Conservation (phyloP, 192 early-diverging fungal genomes). For the Funneliformis geosporum region DNA sequence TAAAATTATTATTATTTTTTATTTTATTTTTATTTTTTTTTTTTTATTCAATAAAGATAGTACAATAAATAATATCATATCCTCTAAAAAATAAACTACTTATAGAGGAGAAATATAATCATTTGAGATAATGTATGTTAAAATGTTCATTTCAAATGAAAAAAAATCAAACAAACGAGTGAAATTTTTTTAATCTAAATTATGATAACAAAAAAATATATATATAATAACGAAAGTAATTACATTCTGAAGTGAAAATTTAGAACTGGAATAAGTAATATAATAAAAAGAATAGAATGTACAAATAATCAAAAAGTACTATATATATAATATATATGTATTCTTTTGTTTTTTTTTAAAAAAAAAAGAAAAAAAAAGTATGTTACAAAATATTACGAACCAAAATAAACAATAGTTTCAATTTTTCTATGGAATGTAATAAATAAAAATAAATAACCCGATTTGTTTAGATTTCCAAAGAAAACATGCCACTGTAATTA, state of each 20-base stretch:
- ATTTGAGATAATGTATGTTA: neutral
- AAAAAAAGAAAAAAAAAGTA: neutral
- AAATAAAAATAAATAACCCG: no score
- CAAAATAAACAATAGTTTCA: neutral
- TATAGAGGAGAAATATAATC: neutral
- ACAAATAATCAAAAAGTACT: neutral
- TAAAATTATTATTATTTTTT: no score
- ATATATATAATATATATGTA: constrained; percentile 27
- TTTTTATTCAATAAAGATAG: no score
- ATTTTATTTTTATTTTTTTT: no score
- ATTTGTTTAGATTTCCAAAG: no score
- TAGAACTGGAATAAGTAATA: neutral
- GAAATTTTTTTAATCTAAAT: neutral
- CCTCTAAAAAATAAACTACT: constrained; percentile 19
- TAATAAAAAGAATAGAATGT: neutral
- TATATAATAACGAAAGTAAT: constrained; percentile 26
- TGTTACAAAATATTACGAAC: neutral
- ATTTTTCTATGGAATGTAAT: no score
- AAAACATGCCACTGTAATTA: neutral
- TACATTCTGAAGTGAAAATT: constrained; percentile 19
- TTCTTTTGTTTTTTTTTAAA: no score
- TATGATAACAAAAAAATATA: constrained; percentile 21
- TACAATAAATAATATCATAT: neutral
- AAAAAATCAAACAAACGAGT: constrained; percentile 18
- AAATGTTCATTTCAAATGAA: neutral